A percentile compares a stretch with the other conserved stretches of the same genome.
Conservation (phyloP, 2,329 filamentous ascomycete genomes). For the Aspergillus sp. region DNA sequence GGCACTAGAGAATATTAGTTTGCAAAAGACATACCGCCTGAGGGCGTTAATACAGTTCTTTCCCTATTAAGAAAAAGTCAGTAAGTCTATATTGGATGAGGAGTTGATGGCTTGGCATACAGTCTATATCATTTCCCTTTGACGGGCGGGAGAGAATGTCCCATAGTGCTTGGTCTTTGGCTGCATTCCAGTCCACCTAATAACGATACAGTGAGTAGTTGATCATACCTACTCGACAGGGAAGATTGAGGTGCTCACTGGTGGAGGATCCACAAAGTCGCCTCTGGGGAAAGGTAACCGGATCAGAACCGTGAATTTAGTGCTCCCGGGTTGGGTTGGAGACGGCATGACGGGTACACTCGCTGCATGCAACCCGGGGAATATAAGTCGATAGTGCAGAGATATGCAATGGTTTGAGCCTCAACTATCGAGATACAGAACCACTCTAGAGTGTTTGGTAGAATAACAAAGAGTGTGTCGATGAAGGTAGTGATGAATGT, state of each 20-base stretch:
- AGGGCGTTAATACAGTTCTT: conserved; percentile 60
- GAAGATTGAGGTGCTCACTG: conserved; percentile 53
- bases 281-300: conserved; percentile 85
- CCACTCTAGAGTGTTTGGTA: background rate
- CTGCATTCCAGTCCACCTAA: conserved; percentile 82
- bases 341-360: conserved; percentile 7
- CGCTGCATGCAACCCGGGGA: background rate
- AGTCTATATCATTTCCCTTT: conserved; percentile 80
- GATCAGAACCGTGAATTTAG: conserved; percentile 70
- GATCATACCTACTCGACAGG: background rate
- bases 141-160: conserved; percentile 79
- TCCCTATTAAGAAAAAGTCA: conserved; percentile 56
- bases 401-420: background rate
- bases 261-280: conserved; percentile 85
- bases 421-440: background rate
- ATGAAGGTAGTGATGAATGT: background rate
- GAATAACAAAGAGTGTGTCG: background rate
- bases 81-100: background rate
- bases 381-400: background rate
- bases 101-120: conserved; percentile 48
- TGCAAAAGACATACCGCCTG: background rate
- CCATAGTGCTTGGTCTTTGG: conserved; percentile 88
- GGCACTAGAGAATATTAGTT: conserved; percentile 51
- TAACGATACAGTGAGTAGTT: conserved; percentile 20
- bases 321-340: conserved; percentile 18